Conservation (phyloP, 1,284 basidiomycete species). For the Malassezia obtusa region DNA sequence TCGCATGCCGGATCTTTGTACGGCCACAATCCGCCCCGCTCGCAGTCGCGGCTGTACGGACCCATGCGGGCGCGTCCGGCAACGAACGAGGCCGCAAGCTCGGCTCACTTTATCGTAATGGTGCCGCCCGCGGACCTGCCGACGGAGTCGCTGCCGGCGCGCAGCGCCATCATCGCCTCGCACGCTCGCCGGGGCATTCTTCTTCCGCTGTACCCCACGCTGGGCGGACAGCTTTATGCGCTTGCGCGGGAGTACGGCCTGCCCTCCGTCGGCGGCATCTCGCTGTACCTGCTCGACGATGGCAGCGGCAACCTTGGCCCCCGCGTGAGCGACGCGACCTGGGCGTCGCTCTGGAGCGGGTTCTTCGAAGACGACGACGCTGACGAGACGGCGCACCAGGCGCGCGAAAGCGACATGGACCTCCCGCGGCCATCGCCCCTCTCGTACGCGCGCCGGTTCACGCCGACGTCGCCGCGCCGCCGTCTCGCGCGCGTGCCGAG, state of each 20-base stretch:
- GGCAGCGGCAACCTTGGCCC: conserved; percentile 39
- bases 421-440: neutral
- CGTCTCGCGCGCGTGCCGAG: conserved; percentile 10
- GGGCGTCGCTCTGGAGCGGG: conserved; percentile 39
- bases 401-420: neutral
- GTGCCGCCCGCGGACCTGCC: conserved; percentile 18
- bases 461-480: neutral
- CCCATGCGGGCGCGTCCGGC: neutral
- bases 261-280: conserved; percentile 39
- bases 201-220: conserved; percentile 39
- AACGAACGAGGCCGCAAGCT: neutral
- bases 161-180: conserved; percentile 3
- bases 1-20: neutral
- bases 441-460: conserved; percentile 10
- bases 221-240: conserved; percentile 45
- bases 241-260: conserved; percentile 43
- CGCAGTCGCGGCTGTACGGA: conserved; percentile 11
- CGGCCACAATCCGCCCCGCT: neutral
- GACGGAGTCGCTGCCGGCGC: conserved; percentile 4
- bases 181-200: conserved; percentile 34
- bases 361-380: conserved; percentile 27
- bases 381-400: neutral
- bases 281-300: conserved; percentile 39
- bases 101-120: conserved; percentile 14
- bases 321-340: conserved; percentile 36